Evolutionary conservation across 2,329 filamentous ascomycete genomes (phyloP).

Genomic region (Scleromitrula shiraiana): DNA sequence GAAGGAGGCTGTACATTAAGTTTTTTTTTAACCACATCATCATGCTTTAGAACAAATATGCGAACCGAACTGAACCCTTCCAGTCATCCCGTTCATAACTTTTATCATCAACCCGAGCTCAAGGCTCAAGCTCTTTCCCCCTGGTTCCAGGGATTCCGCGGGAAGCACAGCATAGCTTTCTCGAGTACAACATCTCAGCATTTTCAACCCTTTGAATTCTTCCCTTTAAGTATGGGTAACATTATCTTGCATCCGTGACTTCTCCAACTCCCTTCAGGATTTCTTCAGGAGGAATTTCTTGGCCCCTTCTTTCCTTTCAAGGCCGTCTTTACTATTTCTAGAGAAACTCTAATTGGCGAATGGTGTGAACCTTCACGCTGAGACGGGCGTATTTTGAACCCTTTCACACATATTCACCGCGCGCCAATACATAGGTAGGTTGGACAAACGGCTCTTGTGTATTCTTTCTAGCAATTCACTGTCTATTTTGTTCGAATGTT

Average conservation of each 20-base stretch:
- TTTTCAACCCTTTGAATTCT: no score
- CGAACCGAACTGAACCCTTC: no score
- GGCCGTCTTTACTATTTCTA: not conserved
- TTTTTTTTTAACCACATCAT: no score
- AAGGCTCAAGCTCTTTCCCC: not conserved
- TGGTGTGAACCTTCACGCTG: not conserved
- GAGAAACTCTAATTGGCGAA: not conserved
- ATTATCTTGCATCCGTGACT: no score
- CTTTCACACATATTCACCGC: not conserved
- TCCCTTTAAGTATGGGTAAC: no score
- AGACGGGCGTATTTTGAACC: not conserved
- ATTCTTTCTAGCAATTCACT: no score
- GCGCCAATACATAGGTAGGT: not conserved
- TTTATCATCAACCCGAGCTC: not conserved
- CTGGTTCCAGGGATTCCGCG: constrained; percentile 4
- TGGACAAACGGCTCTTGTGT: no score
- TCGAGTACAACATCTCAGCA: not conserved
- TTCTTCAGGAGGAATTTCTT: not conserved
- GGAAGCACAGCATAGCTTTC: not conserved
- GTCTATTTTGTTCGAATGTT: no score
- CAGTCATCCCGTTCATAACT: constrained; percentile 1
- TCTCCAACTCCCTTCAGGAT: no score
- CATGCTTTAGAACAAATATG: no score
- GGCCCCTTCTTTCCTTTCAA: not conserved
- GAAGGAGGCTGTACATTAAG: no score